phyloP scores from a whole-genome alignment of 108 stramenopile genomes.

The Stephanodiscus triporus region DNA sequence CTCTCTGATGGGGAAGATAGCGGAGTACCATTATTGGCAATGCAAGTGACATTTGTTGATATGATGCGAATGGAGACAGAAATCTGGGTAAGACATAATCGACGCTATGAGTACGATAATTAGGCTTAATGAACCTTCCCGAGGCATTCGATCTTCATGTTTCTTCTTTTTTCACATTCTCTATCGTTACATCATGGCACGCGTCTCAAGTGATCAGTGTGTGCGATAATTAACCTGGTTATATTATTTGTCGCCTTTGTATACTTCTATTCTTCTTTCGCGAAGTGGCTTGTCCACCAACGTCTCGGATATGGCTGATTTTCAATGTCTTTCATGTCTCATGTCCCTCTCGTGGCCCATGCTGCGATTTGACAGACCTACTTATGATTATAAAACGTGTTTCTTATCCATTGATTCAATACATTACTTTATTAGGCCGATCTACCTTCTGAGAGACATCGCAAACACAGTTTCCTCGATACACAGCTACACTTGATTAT shows the following conservation, averaged over 20 bases:
- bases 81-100: slow-evolving; percentile 56
- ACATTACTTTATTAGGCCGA: neutral
- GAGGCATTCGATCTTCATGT: too few relatives aligned
- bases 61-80: slow-evolving; percentile 76
- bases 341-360: neutral
- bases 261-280: too few relatives aligned
- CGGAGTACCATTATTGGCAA: slow-evolving; percentile 50
- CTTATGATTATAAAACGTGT: neutral
- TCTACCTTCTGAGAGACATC: neutral
- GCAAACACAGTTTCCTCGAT: too few relatives aligned
- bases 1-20: slow-evolving; percentile 23
- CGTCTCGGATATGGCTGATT: neutral
- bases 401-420: neutral
- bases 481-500: too few relatives aligned
- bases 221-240: too few relatives aligned
- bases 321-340: neutral
- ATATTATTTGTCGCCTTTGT: too few relatives aligned
- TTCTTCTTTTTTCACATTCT: too few relatives aligned
- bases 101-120: slow-evolving; percentile 17
- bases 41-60: slow-evolving; percentile 69
- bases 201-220: too few relatives aligned
- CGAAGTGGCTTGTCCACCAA: neutral
- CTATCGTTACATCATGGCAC: too few relatives aligned
- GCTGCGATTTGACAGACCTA: neutral
- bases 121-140: too few relatives aligned